Evolutionary conservation across 116 monocot species (phyloP).

Genomic region (Papilionanthe hybrid): DNA sequence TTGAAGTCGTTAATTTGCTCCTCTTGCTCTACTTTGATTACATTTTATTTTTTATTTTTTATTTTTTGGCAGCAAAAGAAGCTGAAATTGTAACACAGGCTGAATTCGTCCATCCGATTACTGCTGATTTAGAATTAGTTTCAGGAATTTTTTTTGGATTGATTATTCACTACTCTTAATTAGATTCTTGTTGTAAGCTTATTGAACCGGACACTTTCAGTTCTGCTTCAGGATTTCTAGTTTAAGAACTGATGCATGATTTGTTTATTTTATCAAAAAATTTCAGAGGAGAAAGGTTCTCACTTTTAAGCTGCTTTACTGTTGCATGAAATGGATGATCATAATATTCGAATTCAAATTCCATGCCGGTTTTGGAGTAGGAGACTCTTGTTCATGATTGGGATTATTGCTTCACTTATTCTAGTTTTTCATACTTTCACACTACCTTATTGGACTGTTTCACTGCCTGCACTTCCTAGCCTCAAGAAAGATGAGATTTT

Average conservation of each 20-base stretch:
- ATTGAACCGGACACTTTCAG: neutral
- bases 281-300: neutral
- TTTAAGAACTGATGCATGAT: neutral
- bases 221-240: neutral
- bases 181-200: neutral
- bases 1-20: too few species aligned
- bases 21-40: too few species aligned
- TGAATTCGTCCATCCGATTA: neutral
- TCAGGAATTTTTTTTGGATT: neutral
- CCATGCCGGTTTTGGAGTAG: conserved; percentile 7
- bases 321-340: conserved; percentile 6
- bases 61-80: neutral
- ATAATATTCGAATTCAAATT: neutral
- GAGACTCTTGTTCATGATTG: conserved; percentile 23
- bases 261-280: neutral
- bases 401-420: conserved; percentile 20
- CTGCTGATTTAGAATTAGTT: neutral
- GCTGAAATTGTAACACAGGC: neutral
- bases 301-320: neutral
- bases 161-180: neutral
- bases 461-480: conserved; percentile 15
- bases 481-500: conserved; percentile 1
- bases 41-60: too few species aligned
- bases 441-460: conserved; percentile 18
- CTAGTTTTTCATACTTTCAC: conserved; percentile 30